Evolutionary conservation across 2,329 filamentous ascomycete genomes (phyloP), one percentile per base, ranked within the genome.

Genomic region (Penicillium paneum): DNA sequence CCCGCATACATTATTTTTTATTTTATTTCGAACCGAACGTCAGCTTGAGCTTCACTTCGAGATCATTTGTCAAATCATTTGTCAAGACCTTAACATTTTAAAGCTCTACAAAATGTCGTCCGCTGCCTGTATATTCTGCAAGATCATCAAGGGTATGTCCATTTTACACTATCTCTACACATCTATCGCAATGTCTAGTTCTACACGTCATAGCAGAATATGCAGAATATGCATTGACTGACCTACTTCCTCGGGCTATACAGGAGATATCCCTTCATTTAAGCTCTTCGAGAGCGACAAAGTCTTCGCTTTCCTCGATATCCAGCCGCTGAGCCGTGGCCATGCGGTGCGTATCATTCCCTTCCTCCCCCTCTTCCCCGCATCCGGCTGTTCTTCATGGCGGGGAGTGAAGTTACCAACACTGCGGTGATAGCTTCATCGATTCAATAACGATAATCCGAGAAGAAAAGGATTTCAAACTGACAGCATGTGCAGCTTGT

Each of bases 211-310:
- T 56, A 24, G 17, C 48, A 34, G 35, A 44, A 24, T 21, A 40
- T 29, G 17, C 48, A 34, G 35, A 44, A 24, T 21, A 40, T 29
- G 24, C 7, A 5, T 46, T 34, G 31, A 42, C 49, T 57, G 41
- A 61, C 52, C 40, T 8, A 11, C 12, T n/a, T 26, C 28, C 15
- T 39, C 4, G 8, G 3, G 12, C 24, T 38, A 29, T 38, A 56
- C 66, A 97, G 92, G 92, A 63, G 93, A 97, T 58, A 97, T 99
- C 73, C 94, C 94, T 45, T 93, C 86, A 65, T 88, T 97, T 81
- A 99, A 97, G 83, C 86, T 99, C 76, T 92, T 90, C 71, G 94
- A 99, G 78, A 94, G 84, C 67, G 89, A 96, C 35, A 96, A 93
- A 79, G 90, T 93, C 42, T 81, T 96, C 59, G 94, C 94, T 10